Conservation (phyloP, 1,139 yeast genomes). For the Yamadazyma atmosphaerica region DNA sequence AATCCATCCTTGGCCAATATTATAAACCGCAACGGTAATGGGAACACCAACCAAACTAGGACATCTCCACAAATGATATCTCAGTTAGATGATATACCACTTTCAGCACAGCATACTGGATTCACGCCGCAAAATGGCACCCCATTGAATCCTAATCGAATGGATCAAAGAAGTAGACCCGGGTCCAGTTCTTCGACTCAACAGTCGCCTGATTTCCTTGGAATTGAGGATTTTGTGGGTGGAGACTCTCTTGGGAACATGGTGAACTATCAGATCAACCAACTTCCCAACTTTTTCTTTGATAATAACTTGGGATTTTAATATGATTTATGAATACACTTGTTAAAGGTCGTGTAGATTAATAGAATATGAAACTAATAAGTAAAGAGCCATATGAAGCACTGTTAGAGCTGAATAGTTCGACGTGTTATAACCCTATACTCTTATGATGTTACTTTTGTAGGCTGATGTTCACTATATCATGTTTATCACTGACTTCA, state of each 20-base stretch:
- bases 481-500: too few relatives aligned
- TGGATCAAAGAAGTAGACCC: too few relatives aligned
- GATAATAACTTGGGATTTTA: constrained; percentile 36
- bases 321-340: constrained; percentile 1
- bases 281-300: constrained; percentile 41
- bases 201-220: constrained; percentile 9
- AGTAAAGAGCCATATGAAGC: too few relatives aligned
- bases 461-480: too few relatives aligned
- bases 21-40: constrained; percentile 6
- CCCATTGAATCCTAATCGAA: too few relatives aligned
- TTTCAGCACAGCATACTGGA: neutral
- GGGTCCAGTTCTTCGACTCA: constrained; percentile 1
- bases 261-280: constrained; percentile 15
- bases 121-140: too few relatives aligned
- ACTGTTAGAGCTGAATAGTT: too few relatives aligned
- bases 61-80: neutral
- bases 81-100: neutral
- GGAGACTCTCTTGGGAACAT: constrained; percentile 14
- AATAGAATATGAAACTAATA: too few relatives aligned
- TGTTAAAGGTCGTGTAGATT: too few relatives aligned
- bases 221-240: constrained; percentile 10
- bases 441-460: too few relatives aligned
- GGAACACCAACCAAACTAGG: neutral
- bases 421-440: too few relatives aligned
- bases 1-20: constrained; percentile 28